phyloP scores from a whole-genome alignment of 768 basidiomycete genomes.

The Macrocybe gigantea region DNA sequence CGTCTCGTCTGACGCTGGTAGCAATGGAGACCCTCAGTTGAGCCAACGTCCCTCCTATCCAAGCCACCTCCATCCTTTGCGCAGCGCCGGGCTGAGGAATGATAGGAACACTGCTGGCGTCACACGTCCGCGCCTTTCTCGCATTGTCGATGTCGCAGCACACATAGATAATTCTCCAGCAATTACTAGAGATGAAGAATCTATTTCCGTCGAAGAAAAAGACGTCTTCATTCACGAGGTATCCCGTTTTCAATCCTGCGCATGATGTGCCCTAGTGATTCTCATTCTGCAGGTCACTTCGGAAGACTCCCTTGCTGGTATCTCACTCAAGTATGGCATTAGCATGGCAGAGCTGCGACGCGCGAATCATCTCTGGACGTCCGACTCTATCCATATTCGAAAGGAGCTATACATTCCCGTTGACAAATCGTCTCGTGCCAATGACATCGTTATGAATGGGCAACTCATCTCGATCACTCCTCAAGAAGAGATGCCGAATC shows the following conservation, averaged over 20 bases:
- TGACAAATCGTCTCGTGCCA: constrained; percentile 46
- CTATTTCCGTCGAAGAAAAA: constrained; percentile 29
- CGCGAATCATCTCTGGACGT: constrained; percentile 91
- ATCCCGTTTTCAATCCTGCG: constrained; percentile 10
- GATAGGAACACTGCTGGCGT: constrained; percentile 20
- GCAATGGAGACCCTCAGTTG: constrained; percentile 1
- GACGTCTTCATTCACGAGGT: constrained; percentile 61
- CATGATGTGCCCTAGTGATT: constrained; percentile 1
- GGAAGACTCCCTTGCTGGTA: constrained; percentile 78
- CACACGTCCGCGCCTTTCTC: constrained; percentile 20
- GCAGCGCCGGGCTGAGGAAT: constrained; percentile 16
- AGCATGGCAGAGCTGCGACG: constrained; percentile 76
- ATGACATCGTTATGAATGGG: constrained; percentile 22
- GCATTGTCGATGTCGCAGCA: constrained; percentile 20
- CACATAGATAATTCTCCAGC: constrained; percentile 9
- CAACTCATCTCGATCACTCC: constrained; percentile 20
- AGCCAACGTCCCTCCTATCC: no score
- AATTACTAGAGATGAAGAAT: not conserved
- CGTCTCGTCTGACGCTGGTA: not conserved
- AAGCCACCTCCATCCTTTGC: constrained; percentile 16
- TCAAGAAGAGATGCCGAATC: constrained; percentile 11
- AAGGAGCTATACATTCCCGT: constrained; percentile 77
- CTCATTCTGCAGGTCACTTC: constrained; percentile 47
- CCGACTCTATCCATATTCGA: constrained; percentile 88
- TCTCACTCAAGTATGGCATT: constrained; percentile 87